Evolutionary conservation across 352 stramenopile genomes (phyloP).

Genomic region (Globisporangium apiculatum): DNA sequence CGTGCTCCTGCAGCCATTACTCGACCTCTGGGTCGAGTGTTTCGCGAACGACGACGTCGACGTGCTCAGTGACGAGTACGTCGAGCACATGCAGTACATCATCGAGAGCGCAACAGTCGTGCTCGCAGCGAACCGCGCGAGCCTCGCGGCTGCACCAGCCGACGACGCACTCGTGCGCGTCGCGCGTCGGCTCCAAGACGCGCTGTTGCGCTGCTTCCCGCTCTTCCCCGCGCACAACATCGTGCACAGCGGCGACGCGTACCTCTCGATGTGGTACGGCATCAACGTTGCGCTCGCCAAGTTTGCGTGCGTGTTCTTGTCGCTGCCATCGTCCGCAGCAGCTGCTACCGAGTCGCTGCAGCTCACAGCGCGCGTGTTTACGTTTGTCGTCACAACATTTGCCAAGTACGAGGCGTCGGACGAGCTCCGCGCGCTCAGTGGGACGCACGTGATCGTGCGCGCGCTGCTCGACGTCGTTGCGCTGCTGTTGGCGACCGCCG

Average conservation of each 20-base stretch:
- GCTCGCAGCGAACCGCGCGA: constrained; percentile 35
- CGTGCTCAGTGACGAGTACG: constrained; percentile 44
- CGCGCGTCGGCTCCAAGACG: constrained; percentile 34
- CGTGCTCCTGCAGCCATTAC: constrained; percentile 40
- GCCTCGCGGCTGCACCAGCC: constrained; percentile 6
- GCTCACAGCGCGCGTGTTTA: constrained; percentile 37
- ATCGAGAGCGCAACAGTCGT: constrained; percentile 64
- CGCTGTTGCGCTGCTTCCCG: constrained; percentile 49
- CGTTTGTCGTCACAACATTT: constrained; percentile 55
- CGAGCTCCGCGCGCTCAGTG: constrained; percentile 44
- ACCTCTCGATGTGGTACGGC: constrained; percentile 56
- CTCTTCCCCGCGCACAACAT: constrained; percentile 49
- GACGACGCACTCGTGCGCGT: constrained; percentile 24
- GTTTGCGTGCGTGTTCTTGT: constrained; percentile 52
- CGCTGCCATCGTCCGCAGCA: constrained; percentile 6
- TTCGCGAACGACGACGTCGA: constrained; percentile 43
- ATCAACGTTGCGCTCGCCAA: constrained; percentile 69
- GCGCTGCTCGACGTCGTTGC: constrained; percentile 55
- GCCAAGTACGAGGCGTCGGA: constrained; percentile 51
- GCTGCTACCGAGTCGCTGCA: constrained; percentile 7
- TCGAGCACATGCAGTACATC: constrained; percentile 74
- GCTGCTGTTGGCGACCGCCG: constrained; percentile 24
- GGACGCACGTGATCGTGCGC: constrained; percentile 57
- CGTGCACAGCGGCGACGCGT: constrained; percentile 29
- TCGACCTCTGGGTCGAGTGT: constrained; percentile 77